Evolutionary conservation across 139 green algal species (phyloP).

Genomic region (Trebouxia sp.): DNA sequence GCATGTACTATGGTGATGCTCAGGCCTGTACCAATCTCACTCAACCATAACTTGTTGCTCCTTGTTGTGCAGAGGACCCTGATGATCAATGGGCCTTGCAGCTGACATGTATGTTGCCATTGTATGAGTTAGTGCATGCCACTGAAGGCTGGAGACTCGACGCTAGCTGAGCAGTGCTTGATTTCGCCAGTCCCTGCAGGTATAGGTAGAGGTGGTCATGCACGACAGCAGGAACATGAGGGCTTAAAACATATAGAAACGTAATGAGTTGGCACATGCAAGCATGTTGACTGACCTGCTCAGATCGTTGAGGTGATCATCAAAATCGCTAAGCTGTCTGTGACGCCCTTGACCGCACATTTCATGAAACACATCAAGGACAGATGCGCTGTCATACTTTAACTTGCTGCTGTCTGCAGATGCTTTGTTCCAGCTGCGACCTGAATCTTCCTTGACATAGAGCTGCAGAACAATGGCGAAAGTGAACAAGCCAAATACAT

Average conservation of each 20-base stretch:
- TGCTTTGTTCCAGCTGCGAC: neutral
- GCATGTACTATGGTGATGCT: no score
- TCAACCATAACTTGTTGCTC: no score
- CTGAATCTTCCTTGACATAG: neutral
- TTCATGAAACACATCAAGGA: slow-evolving; percentile 30
- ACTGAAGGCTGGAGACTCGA: no score
- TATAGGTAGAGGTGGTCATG: neutral
- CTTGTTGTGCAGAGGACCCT: no score
- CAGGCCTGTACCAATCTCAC: no score
- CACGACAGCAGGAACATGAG: no score
- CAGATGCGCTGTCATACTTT: slow-evolving; percentile 18
- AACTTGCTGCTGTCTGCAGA: neutral
- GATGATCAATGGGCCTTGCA: no score
- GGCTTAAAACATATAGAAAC: neutral
- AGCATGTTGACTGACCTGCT: neutral
- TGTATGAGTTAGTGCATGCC: no score
- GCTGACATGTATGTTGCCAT: no score
- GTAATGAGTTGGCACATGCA: neutral
- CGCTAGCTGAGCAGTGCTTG: neutral
- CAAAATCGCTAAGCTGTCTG: slow-evolving; percentile 49
- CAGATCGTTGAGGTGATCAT: slow-evolving; percentile 55
- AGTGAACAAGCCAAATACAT: no score
- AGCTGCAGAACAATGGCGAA: neutral
- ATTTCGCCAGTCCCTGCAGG: slow-evolving; percentile 26
- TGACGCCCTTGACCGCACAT: slow-evolving; percentile 33